phyloP scores from a whole-genome alignment of 2,329 filamentous ascomycete genomes.

The Arthrobotrys conoides region DNA sequence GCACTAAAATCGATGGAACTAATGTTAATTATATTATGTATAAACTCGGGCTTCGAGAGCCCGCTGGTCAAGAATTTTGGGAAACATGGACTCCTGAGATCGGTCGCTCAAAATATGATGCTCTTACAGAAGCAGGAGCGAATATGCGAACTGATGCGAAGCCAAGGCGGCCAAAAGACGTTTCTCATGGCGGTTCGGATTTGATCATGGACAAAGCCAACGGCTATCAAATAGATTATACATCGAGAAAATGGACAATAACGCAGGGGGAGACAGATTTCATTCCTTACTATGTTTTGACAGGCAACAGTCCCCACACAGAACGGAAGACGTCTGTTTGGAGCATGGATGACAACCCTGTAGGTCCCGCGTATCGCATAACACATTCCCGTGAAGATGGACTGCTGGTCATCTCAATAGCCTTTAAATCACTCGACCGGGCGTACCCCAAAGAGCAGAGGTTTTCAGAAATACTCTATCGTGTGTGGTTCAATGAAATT shows the following conservation, averaged over 20 bases:
- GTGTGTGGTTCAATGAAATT: conserved; percentile 30
- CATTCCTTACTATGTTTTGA: background rate
- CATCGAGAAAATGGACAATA: too few species aligned
- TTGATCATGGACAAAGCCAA: background rate
- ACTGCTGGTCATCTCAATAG: background rate
- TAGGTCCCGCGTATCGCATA: background rate
- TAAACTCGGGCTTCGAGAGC: background rate
- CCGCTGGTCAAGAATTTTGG: too few species aligned
- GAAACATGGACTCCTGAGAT: too few species aligned
- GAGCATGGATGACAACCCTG: background rate
- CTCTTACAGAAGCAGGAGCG: too few species aligned
- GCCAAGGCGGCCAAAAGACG: background rate
- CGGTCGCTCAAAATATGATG: too few species aligned
- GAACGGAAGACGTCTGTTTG: background rate
- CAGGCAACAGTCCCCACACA: background rate
- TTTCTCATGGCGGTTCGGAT: conserved; percentile 7
- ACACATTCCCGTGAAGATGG: background rate
- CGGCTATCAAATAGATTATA: background rate
- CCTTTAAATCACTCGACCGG: conserved; percentile 2
- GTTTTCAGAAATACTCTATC: conserved; percentile 45
- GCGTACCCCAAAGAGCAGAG: conserved; percentile 2
- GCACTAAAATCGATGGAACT: background rate
- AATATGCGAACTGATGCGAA: background rate
- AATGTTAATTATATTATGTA: background rate
- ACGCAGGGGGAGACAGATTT: background rate